Percentiles rank a stretch among this genome's conserved stretches.
Conservation (phyloP, 495 filamentous ascomycete species). For the Penicillium chermesinum region DNA sequence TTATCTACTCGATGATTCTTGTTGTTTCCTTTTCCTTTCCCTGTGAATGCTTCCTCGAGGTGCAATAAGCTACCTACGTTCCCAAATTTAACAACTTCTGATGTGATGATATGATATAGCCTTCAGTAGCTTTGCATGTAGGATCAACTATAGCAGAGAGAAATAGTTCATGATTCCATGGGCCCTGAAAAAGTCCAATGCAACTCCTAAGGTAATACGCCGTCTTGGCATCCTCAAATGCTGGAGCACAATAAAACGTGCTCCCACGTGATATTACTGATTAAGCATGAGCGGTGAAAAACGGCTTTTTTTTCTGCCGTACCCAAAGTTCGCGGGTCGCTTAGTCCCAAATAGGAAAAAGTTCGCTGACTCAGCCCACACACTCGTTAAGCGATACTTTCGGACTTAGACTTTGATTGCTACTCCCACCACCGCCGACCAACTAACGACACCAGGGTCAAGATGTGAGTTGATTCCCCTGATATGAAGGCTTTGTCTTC, state of each 20-base stretch:
- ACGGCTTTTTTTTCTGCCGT: not conserved
- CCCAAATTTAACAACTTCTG: slow-evolving; percentile 18
- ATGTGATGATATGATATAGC: too few species aligned
- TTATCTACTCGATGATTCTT: slow-evolving; percentile 25
- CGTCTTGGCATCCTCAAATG: too few species aligned
- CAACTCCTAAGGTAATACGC: too few species aligned
- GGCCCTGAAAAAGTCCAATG: too few species aligned
- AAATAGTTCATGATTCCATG: too few species aligned
- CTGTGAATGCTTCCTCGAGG: slow-evolving; percentile 20
- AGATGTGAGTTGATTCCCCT: slow-evolving; percentile 41
- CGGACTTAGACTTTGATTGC: slow-evolving; percentile 28
- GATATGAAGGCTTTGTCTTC: slow-evolving; percentile 3
- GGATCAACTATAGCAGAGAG: too few species aligned
- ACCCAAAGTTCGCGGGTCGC: slow-evolving; percentile 21
- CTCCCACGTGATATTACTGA: slow-evolving; percentile 6
- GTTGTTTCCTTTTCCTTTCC: slow-evolving; percentile 19
- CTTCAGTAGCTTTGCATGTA: too few species aligned
- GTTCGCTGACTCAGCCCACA: slow-evolving; percentile 31
- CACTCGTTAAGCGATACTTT: slow-evolving; percentile 39
- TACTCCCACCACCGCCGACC: slow-evolving; percentile 42
- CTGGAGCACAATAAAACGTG: too few species aligned
- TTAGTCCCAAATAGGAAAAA: slow-evolving; percentile 23
- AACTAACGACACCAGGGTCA: slow-evolving; percentile 53
- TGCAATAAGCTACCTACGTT: slow-evolving; percentile 18
- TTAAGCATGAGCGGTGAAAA: not conserved